Conservation (phyloP, 1,284 basidiomycete genomes). For the Sporisorium reilianum region DNA sequence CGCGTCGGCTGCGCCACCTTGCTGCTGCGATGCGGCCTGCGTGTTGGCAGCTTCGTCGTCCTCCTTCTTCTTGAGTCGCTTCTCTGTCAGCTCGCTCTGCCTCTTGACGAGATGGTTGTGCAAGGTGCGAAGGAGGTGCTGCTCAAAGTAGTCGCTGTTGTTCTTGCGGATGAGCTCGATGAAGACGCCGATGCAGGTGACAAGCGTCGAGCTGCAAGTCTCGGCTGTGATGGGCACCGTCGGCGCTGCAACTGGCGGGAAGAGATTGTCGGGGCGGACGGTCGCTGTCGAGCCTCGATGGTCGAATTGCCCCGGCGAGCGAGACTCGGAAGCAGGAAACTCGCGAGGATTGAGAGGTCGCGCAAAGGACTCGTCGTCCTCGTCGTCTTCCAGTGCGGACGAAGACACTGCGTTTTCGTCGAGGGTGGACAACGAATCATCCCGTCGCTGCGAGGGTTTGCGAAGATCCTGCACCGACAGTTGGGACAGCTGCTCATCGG, state of each 20-base stretch:
- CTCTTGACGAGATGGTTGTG: conserved; percentile 89
- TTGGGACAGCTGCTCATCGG: conserved; percentile 52
- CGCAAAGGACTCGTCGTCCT: conserved; percentile 57
- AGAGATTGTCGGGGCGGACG: conserved; percentile 53
- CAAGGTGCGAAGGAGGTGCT: conserved; percentile 94
- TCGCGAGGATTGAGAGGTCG: conserved; percentile 53
- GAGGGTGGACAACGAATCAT: conserved; percentile 22
- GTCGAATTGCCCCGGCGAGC: conserved; percentile 33
- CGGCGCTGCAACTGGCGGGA: conserved; percentile 56
- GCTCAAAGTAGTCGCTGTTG: conserved; percentile 98
- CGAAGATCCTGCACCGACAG: conserved; percentile 32
- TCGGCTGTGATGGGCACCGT: conserved; percentile 71
- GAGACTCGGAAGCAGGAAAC: conserved; percentile 52
- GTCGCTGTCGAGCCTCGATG: conserved; percentile 65
- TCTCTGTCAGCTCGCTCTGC: conserved; percentile 75
- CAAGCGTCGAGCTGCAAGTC: conserved; percentile 86
- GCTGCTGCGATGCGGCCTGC: conserved; percentile 7
- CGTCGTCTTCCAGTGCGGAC: conserved; percentile 64
- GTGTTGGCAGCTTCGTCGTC: conserved; percentile 65
- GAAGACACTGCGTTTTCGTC: conserved; percentile 38
- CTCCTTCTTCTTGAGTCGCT: conserved; percentile 55
- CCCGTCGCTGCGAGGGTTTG: conserved; percentile 33
- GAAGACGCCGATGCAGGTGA: conserved; percentile 87
- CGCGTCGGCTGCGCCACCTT: conserved; percentile 7
- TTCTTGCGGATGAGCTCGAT: conserved; percentile 98